Evolutionary conservation across 176 grass and related monocot genomes (phyloP), one percentile per base, ranked within the genome.

Genomic region (Avena insularis): DNA sequence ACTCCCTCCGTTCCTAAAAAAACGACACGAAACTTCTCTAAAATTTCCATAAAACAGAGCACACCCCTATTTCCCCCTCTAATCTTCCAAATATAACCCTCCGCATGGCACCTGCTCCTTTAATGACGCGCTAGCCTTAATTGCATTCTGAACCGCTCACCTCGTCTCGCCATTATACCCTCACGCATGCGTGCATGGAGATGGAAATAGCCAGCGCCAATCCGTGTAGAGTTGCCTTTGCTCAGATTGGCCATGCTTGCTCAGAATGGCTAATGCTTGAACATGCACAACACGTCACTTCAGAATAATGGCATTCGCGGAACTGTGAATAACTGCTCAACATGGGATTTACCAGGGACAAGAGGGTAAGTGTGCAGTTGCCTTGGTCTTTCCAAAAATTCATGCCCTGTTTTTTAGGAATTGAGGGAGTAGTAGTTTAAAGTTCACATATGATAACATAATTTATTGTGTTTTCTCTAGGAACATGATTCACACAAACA

Each of bases 221-320:
- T 29, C 27, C 61, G 21, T 31, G 12, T 31, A 31, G 21, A 65
- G 12, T 12, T 33, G 31, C 12, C 13, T 35, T 67, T 35, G 29
- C 64, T 67, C 13, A 16, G 29, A 67, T 67, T 67, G 63, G 27
- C 29, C 25, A 66, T 31, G 63, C 27, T 36, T 67, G 64, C 64
- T 67, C 64, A 67, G 64, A 67, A 67, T 67, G 64, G 31, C 64
- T 36, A 36, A 67, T 67, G 64, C 64, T 36, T 67, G 29, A 14
- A 36, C 29, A 67, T 67, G 64, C 64, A 67, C 29, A 67, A 14
- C 64, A 0, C 2, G 6, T 27, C 5, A 33, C 5, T 4, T 27
- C 12, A 33, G 63, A 66, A 33, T 36, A 17, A 67, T 67, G 64
- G 14, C 4, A 14, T 67, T 67, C 14, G 6, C 36, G 14, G 2